Conservation (phyloP, 129 eudicot species). For the Artemisia tridentata region DNA sequence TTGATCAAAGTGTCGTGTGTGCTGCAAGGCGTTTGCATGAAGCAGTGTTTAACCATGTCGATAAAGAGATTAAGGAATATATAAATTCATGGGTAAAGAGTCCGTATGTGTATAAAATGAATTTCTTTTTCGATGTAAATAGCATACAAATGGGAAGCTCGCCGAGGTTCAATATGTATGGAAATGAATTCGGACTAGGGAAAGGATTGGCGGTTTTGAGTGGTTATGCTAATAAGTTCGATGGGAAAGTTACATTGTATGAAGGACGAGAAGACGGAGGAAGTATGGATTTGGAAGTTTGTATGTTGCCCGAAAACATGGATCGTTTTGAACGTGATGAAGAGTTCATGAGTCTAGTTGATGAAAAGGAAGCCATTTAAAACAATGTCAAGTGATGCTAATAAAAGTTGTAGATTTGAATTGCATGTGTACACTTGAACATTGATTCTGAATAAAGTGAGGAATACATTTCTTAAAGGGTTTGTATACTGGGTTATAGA, state of each 20-base stretch:
- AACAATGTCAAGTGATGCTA: background rate
- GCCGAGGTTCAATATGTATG: constrained; percentile 69
- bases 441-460: too few species aligned
- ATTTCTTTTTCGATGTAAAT: constrained; percentile 25
- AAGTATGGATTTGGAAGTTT: constrained; percentile 51
- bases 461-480: too few species aligned
- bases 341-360: constrained; percentile 37
- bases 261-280: constrained; percentile 46
- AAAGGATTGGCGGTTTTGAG: constrained; percentile 59
- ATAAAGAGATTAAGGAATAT: constrained; percentile 26
- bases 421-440: too few species aligned
- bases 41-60: constrained; percentile 35
- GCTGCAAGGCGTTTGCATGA: constrained; percentile 50
- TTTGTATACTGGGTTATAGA: too few species aligned
- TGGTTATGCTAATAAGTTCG: constrained; percentile 58
- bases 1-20: constrained; percentile 37
- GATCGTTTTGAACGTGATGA: constrained; percentile 37
- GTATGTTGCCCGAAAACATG: constrained; percentile 45
- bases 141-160: constrained; percentile 52
- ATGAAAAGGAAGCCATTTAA: background rate
- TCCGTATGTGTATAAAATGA: constrained; percentile 31
- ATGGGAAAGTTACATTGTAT: constrained; percentile 50
- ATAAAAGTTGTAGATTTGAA: background rate
- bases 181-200: constrained; percentile 71
- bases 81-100: constrained; percentile 36